These are phyloP conservation scores for Zygoascus flipseniorum DNA, from an alignment of 805 yeast genomes.

Conservation along the genomic window DNA sequence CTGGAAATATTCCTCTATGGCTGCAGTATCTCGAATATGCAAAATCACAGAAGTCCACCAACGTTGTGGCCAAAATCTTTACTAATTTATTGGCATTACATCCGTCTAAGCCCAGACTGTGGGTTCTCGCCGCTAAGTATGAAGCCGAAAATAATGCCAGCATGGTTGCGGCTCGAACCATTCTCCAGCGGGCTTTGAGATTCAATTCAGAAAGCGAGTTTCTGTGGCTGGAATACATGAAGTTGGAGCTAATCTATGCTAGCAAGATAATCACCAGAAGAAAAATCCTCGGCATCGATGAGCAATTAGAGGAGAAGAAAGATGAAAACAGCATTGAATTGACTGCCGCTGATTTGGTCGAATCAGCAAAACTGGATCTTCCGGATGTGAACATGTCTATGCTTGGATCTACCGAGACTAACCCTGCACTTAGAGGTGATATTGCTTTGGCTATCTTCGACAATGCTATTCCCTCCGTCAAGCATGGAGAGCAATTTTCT, in stretches of 20 bases:
- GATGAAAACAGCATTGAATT: conserved; percentile 28
- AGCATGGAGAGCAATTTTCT: conserved; percentile 21
- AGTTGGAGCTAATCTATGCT: conserved; percentile 79
- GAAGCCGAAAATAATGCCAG: conserved; percentile 86
- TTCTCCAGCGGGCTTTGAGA: conserved; percentile 77
- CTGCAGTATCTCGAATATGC: conserved; percentile 56
- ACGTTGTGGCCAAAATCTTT: conserved; percentile 46
- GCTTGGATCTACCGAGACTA: conserved; percentile 77
- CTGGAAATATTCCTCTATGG: conserved; percentile 75
- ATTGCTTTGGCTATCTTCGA: conserved; percentile 64
- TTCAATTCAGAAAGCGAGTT: conserved; percentile 66
- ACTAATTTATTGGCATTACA: conserved; percentile 74
- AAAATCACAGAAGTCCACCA: conserved; percentile 23
- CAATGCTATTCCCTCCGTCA: conserved; percentile 40
- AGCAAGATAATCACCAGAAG: conserved; percentile 79
- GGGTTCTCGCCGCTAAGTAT: conserved; percentile 93
- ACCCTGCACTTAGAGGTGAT: conserved; percentile 71
- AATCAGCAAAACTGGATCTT: conserved; percentile 47
- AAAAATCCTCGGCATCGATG: conserved; percentile 69
- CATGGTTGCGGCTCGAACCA: conserved; percentile 77
- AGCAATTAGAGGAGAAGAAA: conserved; percentile 34
- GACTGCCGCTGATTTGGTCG: conserved; percentile 38
- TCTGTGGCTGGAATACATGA: conserved; percentile 80
- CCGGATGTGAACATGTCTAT: conserved; percentile 85
- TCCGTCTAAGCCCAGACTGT: conserved; percentile 82